These are phyloP conservation scores for Stentor roeselii DNA, from an alignment of 73 alveolate genomes.

Conservation along the genomic window DNA sequence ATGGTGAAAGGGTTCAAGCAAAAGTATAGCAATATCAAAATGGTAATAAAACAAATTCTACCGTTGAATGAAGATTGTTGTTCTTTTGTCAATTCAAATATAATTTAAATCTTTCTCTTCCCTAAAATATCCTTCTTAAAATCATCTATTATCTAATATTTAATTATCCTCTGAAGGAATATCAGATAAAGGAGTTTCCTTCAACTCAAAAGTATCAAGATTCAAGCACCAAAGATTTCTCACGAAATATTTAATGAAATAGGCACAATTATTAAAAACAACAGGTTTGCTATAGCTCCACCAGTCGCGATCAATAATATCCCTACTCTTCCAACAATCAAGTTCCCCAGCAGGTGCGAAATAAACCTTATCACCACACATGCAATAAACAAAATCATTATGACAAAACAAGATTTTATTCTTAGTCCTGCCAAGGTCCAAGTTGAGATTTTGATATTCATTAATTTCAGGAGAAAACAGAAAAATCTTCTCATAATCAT, in stretches of 20 bases:
- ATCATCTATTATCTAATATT: too few species aligned
- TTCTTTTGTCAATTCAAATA: too few species aligned
- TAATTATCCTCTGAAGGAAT: not conserved
- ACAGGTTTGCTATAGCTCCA: not conserved
- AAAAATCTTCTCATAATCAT: not conserved
- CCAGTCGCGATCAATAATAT: not conserved
- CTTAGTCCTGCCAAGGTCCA: not conserved
- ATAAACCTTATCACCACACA: not conserved
- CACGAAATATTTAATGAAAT: not conserved
- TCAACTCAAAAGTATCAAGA: not conserved
- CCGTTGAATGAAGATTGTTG: too few species aligned
- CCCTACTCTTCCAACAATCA: not conserved
- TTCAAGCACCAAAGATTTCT: not conserved
- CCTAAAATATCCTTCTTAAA: too few species aligned
- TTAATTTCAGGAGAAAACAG: too few species aligned
- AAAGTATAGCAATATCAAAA: too few species aligned
- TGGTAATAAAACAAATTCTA: too few species aligned
- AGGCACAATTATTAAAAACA: not conserved
- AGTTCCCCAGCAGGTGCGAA: not conserved
- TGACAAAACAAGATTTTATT: not conserved
- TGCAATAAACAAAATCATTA: not conserved
- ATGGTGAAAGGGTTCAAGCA: too few species aligned
- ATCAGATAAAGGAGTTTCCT: not conserved
- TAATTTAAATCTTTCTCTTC: too few species aligned
- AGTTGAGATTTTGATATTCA: not conserved